Evolutionary conservation across 192 early-diverging fungal genomes (phyloP).

Genomic region (Podila verticillata): DNA sequence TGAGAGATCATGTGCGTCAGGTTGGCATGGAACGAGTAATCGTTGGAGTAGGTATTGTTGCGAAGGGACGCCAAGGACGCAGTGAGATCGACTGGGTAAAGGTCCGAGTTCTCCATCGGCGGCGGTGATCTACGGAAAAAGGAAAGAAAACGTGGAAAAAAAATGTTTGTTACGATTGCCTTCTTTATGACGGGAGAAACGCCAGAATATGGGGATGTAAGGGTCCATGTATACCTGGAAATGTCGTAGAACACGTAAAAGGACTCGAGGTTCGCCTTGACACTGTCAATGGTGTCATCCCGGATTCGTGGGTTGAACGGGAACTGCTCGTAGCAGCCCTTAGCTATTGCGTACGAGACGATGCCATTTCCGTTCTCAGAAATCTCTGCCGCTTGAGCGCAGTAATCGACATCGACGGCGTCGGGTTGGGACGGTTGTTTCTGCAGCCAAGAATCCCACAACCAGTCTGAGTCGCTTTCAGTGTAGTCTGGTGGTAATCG

Average conservation of each 20-base stretch:
- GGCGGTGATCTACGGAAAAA: conserved; percentile 20
- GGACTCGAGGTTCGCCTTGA: conserved; percentile 39
- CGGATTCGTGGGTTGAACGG: conserved; percentile 15
- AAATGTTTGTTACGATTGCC: no score
- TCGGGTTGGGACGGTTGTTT: not conserved
- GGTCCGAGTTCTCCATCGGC: conserved; percentile 42
- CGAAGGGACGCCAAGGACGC: conserved; percentile 6
- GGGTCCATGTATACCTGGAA: conserved; percentile 16
- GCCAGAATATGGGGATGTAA: not conserved
- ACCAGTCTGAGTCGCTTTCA: not conserved
- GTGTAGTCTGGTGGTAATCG: not conserved
- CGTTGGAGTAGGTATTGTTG: conserved; percentile 20
- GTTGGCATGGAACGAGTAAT: conserved; percentile 33
- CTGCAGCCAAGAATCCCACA: not conserved
- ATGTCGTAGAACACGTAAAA: conserved; percentile 52
- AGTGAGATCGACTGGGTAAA: conserved; percentile 31
- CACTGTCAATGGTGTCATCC: conserved; percentile 20
- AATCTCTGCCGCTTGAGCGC: conserved; percentile 14
- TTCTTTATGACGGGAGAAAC: no score
- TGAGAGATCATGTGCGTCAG: conserved; percentile 10
- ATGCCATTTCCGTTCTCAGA: conserved; percentile 4
- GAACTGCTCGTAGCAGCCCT: conserved; percentile 44
- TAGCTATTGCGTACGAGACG: conserved; percentile 26
- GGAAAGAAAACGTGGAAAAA: no score
- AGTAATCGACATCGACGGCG: conserved; percentile 5